Evolutionary conservation across 768 basidiomycete species (phyloP), one percentile per base, ranked within the genome.

Genomic region (Tulasnella sp.): DNA sequence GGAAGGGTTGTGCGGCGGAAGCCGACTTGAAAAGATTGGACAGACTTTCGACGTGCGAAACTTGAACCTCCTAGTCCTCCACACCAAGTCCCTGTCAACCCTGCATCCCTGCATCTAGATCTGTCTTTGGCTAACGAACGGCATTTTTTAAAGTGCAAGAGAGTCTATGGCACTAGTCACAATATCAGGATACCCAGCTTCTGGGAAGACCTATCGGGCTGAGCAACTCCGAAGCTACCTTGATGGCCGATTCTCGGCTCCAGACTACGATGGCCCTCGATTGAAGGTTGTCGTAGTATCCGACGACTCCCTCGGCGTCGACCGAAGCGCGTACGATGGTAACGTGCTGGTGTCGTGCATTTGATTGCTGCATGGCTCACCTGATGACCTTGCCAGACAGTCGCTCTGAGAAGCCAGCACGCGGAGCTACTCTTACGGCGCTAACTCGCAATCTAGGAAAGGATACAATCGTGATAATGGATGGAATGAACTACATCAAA

Each of bases 401-500:
- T 81, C 89, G 88, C 68, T 88, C 92, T 6, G 98, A 99, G 86
- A 99, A 98, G 84, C 91, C 94, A 18, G 95, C 95, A 0, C 89
- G 98, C 39, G 94, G 89, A 6, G 88, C 93, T 16, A 88, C 97
- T 31, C 95, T 97, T 84, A 91, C 96, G 0, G 90, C 94, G 0
- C 87, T 96, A 75, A 94, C 93, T 82, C 88, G 98, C 18, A 88
- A 89, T 44, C 88, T 99, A 81, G 88, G 89, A 34, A 84, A 85
- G 46, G 91, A 94, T 82, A 93, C 91, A 0, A 90, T 98, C 82
- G 88, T 98, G 79, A 93, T 99, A 82, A 89, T 96, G 80, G 98
- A 99, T 83, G 91, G 92, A 19, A 89, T 94, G 82, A 99, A 99
- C 84, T 98, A 99, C 85, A 99, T 99, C 88, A 99, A 99, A 84